Conservation (phyloP, 2,329 filamentous ascomycete genomes). For the Aureobasidium pullulans region DNA sequence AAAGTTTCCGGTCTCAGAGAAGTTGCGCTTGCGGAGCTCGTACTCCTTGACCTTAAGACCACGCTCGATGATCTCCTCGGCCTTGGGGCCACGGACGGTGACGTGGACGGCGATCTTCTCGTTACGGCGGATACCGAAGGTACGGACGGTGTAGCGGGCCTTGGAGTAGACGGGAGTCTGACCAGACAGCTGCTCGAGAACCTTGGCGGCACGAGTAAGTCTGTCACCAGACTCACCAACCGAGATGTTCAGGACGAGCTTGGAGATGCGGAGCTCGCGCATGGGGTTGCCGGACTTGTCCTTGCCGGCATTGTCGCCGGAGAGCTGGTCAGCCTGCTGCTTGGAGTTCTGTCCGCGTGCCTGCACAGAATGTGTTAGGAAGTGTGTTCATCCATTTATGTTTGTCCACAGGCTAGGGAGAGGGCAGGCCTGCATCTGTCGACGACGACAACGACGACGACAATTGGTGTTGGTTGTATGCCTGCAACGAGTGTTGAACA, state of each 20-base stretch:
- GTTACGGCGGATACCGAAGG: slow-evolving; percentile 99
- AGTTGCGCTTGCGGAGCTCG: slow-evolving; percentile 98
- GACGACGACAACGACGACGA: neutral
- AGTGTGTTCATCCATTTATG: slow-evolving; percentile 13
- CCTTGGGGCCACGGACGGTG: slow-evolving; percentile 97
- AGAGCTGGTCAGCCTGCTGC: slow-evolving; percentile 47
- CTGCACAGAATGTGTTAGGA: slow-evolving; percentile 18
- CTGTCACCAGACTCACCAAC: slow-evolving; percentile 99
- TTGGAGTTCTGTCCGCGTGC: slow-evolving; percentile 33
- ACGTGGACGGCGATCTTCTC: slow-evolving; percentile 99
- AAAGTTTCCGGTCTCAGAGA: slow-evolving; percentile 99
- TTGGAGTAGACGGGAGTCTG: slow-evolving; percentile 99
- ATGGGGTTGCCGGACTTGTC: slow-evolving; percentile 93
- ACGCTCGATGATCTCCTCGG: slow-evolving; percentile 99
- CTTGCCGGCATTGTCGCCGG: slow-evolving; percentile 26
- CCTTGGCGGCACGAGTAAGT: slow-evolving; percentile 99
- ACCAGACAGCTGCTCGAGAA: slow-evolving; percentile 98
- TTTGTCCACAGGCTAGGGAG: slow-evolving; percentile 11
- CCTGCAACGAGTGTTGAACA: neutral
- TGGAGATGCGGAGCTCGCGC: slow-evolving; percentile 99
- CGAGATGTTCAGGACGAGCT: slow-evolving; percentile 99
- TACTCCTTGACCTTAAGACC: slow-evolving; percentile 99
- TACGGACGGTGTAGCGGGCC: slow-evolving; percentile 99
- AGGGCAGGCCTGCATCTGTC: slow-evolving; percentile 14
- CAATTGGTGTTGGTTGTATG: neutral